phyloP scores from a whole-genome alignment of 2,329 filamentous ascomycete species.

The Pyrenochaeta sp. region DNA sequence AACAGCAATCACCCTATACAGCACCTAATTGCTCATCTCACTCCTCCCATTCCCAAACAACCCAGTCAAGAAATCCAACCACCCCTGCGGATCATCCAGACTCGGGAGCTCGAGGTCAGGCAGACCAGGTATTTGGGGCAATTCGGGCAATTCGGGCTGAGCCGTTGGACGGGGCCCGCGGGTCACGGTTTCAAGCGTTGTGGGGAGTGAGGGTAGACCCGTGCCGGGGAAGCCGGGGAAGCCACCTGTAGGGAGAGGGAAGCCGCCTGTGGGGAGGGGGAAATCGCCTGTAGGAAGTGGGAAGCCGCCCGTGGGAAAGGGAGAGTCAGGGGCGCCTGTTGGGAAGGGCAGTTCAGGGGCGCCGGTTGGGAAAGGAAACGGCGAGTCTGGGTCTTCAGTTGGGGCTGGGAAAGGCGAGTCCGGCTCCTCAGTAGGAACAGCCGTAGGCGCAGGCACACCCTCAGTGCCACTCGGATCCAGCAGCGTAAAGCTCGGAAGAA shows the following conservation, averaged over 20 bases:
- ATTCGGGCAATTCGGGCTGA: conserved; percentile 4
- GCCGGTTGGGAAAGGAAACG: conserved; percentile 8
- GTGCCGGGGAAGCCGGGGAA: conserved; percentile 8
- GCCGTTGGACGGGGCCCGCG: conserved; percentile 19
- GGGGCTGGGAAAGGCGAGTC: conserved; percentile 4
- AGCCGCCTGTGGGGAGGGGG: conserved; percentile 1
- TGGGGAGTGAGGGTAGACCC: conserved; percentile 7
- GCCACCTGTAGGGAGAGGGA: conserved; percentile 3
- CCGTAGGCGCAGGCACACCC: conserved; percentile 3
- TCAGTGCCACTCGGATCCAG: conserved; percentile 9
- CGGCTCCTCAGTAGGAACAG: conserved; percentile 3
- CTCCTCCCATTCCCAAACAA: conserved; percentile 1
- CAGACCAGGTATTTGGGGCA: no score
- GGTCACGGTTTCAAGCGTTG: conserved; percentile 16
- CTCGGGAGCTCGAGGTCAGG: no score
- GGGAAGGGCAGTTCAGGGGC: conserved; percentile 9
- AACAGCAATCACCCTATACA: no score
- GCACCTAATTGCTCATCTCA: conserved; percentile 1
- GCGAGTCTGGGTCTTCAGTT: background rate
- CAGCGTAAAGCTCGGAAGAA: conserved; percentile 20
- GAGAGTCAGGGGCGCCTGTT: conserved; percentile 5
- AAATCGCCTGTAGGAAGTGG: conserved; percentile 3
- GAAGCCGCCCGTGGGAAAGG: conserved; percentile 5
- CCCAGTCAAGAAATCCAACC: conserved; percentile 9
- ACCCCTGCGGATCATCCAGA: conserved; percentile 3